Conservation (phyloP, 2,329 filamentous ascomycete genomes). For the Ceratocystis ficicola region DNA sequence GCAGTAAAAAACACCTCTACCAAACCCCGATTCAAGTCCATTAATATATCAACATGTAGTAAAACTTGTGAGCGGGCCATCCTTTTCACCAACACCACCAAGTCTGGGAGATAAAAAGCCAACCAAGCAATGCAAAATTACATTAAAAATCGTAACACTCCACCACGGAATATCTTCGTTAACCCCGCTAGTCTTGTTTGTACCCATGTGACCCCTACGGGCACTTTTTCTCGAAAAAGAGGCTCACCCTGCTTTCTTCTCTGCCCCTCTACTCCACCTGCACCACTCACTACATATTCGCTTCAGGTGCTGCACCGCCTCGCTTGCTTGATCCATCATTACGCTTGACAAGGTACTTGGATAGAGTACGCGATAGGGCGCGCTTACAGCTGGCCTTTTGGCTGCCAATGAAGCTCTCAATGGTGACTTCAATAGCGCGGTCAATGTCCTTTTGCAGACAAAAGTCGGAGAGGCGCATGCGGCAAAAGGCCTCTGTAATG, state of each 20-base stretch:
- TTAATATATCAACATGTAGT: too few relatives aligned
- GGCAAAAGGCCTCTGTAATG: conserved; percentile 85
- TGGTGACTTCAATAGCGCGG: conserved; percentile 89
- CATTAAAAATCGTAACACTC: conserved; percentile 9
- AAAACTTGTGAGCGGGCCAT: too few relatives aligned
- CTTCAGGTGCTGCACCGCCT: conserved; percentile 13
- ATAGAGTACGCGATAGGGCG: conserved; percentile 82
- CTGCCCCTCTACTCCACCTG: background rate
- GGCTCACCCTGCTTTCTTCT: background rate
- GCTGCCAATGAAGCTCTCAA: conserved; percentile 89
- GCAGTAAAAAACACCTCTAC: background rate
- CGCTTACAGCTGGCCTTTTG: conserved; percentile 98
- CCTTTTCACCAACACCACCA: too few relatives aligned
- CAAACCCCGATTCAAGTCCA: background rate
- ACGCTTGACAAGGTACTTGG: conserved; percentile 66
- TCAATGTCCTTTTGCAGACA: conserved; percentile 85
- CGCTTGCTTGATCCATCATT: conserved; percentile 26
- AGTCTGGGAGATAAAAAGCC: background rate
- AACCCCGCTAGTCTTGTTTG: background rate
- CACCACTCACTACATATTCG: conserved; percentile 12
- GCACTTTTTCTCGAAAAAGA: too few relatives aligned
- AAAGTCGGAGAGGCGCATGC: conserved; percentile 97
- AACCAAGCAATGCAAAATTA: background rate
- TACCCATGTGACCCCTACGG: too few relatives aligned
- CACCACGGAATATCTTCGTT: background rate